Evolutionary conservation across 345 rosid species (phyloP), one percentile per base, ranked within the genome.

Genomic region (Boechera divaricarpa): DNA sequence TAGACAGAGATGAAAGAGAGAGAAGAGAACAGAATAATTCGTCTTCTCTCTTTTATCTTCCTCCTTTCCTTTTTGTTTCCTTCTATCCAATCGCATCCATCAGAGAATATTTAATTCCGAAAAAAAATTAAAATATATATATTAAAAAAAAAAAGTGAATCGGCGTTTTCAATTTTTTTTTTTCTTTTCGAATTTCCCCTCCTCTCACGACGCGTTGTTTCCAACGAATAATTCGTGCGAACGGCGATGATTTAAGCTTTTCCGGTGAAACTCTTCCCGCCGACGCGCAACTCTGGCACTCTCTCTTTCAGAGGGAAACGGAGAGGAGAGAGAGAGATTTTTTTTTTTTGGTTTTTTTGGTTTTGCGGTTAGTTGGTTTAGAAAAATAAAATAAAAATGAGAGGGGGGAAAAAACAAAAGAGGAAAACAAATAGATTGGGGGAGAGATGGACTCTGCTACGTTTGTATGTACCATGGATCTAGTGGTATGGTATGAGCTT

Each of bases 31-130:
- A 78, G 77, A 87, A 83, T 79, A 76, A 80, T 80, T 79, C 80
- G 72, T 38, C 67, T 61, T 61, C 74, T 72, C 81, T 76, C 81
- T 77, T 63, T 79, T 79, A 75, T 72, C 78, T 73, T 78, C 78
- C 74, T 78, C 82, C 82, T 73, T 67, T 78, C 69, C 82, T 78
- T 78, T 78, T 78, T 78, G 77, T 78, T 78, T 78, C 74, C 78
- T 78, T 78, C 78, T 73, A 73, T 73, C 82, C 78, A 73, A 78
- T 78, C 74, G 61, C 70, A 78, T 66, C 78, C 82, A 78, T 67
- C 74, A 45, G 21, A 42, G 74, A 78, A 78, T 78, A 78, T 78
- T 78, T 73, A 33, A 78, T 73, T 73, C 82, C 58, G 16, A 1
- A 7, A 29, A 29, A 73, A n/a, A 21, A 42, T n/a, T 36, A 35